Base-by-base conservation (phyloP, 2,329 filamentous ascomycete genomes). In the Penicillium expansum region DNA sequence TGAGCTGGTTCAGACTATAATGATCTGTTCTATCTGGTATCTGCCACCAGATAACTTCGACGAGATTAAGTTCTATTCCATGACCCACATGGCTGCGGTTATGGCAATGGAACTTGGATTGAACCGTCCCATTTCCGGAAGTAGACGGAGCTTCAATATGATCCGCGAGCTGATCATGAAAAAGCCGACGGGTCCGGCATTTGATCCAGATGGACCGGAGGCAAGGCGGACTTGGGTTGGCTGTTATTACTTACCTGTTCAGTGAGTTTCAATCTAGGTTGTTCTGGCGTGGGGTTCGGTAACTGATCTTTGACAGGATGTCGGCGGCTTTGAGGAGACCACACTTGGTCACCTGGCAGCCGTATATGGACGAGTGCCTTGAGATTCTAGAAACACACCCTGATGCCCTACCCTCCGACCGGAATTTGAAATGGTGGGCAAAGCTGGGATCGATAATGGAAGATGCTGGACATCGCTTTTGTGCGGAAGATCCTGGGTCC, bases 41-140 rank as follows among this genome's bases (percentile, higher is more conserved):
- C 86, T 86, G 71, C 90, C 91, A 16, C 91, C 91, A 0, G 87
- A 93, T 63, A 83, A 89, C 65, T 90, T 90, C 57, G 90, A 95
- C 67, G 89, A 94, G 74, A 84, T 93, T 68, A 94, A 94, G 70
- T 95, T 94, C 71, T 96, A 94, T 75, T 90, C 93, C 76, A 82
- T 94, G 62, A 86, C 91, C 44, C 90, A 96, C 71, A 85, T 91
- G 68, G 88, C 89, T 2, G 87, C 87, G 47, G 83, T 91, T 64
- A 90, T 96, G 86, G 88, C 88, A 27, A 86, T 95, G 53, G 91
- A 96, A 65, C 82, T 96, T 33, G 91, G 91, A 0, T 82, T 96
- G 7, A 89, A 87, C 16, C 83, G 84, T 60, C 78, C 80, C 62
- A 71, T 73, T 60, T 77, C 70, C 64, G 62, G 64, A 60, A 71